Base-by-base conservation (phyloP, 2,329 filamentous ascomycete genomes). In the Aspergillus texensis region DNA sequence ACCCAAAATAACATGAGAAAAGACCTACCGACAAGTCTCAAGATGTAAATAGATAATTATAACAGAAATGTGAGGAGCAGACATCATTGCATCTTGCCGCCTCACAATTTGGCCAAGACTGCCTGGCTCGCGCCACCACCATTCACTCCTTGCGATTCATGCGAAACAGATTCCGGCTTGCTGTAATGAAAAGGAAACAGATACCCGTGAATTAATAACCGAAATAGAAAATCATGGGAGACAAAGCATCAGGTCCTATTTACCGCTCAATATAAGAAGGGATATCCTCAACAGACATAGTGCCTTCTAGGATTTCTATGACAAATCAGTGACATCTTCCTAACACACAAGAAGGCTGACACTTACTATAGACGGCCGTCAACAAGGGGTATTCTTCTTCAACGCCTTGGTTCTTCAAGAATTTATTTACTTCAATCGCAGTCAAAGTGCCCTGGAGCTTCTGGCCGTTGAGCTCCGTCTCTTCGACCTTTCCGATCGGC, bases 371-470 rank as follows among this genome's bases (percentile, higher is more conserved):
- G 57, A 98, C 94, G 1, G 93, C 92, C 10, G 93, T 97, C 77
- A 99, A 96, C 6, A 99, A 82, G 24, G 95, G 95, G 77, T 96
- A 99, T 58, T 96, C 90, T 36, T 87, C 83, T 80, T 96, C 93
- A 68, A 90, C 81, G 0, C 90, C 91, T 68, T 91, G 86, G 57
- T 88, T 87, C 82, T 91, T 92, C 74, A 99, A 80, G 79, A 98
- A 98, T 57, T 85, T 88, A 81, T 96, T 92, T 48, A 99, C 94
- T 78, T 99, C 95, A 67, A 89, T 87, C 10, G 95, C 94, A 3
- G 95, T 99, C 70, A 90, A 90, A 0, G 93, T 98, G 43, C 95
- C 95, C 82, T 99, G 95, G 63, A 99, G 83, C 83, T 96, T 97
- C 84, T 99, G 95, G 16, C 95, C 95, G 76, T 99, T 98, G 66